Conservation (phyloP, 2,329 filamentous ascomycete species). For the Tolypocladium ovalisporum region DNA sequence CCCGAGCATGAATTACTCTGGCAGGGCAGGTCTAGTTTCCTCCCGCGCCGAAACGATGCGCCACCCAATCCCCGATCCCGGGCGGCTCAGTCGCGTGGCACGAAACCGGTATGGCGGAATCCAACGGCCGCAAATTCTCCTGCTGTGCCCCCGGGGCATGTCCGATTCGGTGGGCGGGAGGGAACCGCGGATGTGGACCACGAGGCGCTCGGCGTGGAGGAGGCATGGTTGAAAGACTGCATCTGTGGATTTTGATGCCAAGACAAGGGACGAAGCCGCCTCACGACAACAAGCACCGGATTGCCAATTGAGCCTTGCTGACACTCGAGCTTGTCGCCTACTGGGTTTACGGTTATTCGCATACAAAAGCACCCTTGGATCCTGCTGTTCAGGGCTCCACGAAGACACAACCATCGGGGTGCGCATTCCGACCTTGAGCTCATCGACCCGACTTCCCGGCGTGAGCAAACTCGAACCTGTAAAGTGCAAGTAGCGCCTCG, state of each 20-base stretch:
- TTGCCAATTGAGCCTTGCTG: neutral
- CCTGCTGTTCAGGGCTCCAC: neutral
- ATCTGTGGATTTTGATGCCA: neutral
- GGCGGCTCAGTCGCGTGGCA: neutral
- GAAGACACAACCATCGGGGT: neutral
- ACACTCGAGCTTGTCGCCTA: neutral
- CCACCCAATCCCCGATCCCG: neutral
- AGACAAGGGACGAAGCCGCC: neutral
- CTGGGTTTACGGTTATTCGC: neutral
- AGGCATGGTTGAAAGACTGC: too few relatives aligned
- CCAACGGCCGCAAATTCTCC: neutral
- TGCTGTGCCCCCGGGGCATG: neutral
- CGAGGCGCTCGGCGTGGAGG: neutral
- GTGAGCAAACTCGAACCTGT: neutral
- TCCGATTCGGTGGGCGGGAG: neutral
- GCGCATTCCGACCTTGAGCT: neutral
- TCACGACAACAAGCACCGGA: neutral
- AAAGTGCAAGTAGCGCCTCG: neutral
- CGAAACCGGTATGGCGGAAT: neutral
- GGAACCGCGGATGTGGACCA: neutral
- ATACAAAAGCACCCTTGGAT: neutral
- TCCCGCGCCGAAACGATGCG: neutral
- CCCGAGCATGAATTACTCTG: too few relatives aligned
- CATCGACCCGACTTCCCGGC: neutral
- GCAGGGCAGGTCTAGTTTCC: neutral